Percentiles rank a stretch among this genome's conserved stretches.
Conservation (phyloP, 306 rosid genomes). For the Vachellia pachyceras region DNA sequence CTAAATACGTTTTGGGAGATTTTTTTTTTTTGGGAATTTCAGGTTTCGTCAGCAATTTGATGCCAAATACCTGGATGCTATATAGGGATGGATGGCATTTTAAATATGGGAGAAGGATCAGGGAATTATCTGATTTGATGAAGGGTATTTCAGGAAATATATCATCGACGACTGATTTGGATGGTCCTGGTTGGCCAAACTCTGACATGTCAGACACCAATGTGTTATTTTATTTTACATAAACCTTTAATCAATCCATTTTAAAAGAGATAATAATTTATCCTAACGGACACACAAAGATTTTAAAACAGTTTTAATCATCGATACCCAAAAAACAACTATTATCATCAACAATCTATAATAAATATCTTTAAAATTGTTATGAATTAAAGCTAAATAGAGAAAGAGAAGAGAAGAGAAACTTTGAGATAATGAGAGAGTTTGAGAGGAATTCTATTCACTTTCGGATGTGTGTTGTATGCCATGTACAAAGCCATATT, state of each 20-base stretch:
- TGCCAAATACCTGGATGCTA: conserved; percentile 15
- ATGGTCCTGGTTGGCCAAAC: neutral
- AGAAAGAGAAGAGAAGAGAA: too few species aligned
- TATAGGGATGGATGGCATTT: neutral
- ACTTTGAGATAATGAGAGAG: too few species aligned
- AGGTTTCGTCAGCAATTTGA: conserved; percentile 43
- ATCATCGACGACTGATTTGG: neutral
- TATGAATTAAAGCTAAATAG: too few species aligned
- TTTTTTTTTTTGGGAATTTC: conserved; percentile 39
- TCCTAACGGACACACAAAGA: neutral
- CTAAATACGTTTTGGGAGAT: conserved; percentile 47
- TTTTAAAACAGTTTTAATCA: too few species aligned
- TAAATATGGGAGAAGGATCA: neutral
- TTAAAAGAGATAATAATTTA: too few species aligned
- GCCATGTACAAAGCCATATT: too few species aligned
- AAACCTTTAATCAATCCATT: neutral
- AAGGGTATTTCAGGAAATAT: conserved; percentile 35
- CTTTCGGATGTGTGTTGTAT: too few species aligned
- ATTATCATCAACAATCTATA: too few species aligned
- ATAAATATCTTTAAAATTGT: too few species aligned
- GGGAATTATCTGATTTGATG: conserved; percentile 18
- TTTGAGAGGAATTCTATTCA: too few species aligned
- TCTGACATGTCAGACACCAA: conserved; percentile 30
- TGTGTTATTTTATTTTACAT: too few species aligned
- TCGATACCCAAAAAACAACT: too few species aligned